Evolutionary conservation across 225 moss, liverwort and hornwort genomes (phyloP).

Genomic region (Bryum argenteum): DNA sequence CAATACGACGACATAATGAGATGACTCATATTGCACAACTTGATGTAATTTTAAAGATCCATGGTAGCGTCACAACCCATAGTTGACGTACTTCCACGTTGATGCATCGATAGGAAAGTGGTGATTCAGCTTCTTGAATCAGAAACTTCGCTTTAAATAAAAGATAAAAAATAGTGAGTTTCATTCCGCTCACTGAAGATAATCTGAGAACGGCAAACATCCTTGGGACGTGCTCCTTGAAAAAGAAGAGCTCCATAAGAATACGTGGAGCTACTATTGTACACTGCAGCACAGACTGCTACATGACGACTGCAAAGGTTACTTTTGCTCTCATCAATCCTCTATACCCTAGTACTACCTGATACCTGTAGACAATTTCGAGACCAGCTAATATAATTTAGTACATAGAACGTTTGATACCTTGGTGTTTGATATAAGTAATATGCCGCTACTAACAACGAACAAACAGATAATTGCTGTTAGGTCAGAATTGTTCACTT

Average conservation of each 20-base stretch:
- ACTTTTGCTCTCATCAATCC: conserved; percentile 35
- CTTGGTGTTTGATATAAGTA: conserved; percentile 18
- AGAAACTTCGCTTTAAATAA: no score
- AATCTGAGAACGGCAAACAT: conserved; percentile 18
- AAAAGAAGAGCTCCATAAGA: conserved; percentile 37
- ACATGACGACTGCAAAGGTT: conserved; percentile 24
- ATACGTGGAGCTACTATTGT: conserved; percentile 34
- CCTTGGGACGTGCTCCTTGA: conserved; percentile 38
- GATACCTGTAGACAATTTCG: background rate
- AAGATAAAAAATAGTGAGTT: no score
- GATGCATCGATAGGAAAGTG: no score
- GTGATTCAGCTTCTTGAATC: no score
- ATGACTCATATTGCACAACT: no score
- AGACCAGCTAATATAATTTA: background rate
- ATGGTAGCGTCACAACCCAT: no score
- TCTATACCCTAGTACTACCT: conserved; percentile 25
- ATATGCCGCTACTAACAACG: conserved; percentile 5
- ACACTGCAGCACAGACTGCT: conserved; percentile 37
- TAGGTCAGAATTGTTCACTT: conserved; percentile 10
- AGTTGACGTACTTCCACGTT: no score
- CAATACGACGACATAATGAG: no score
- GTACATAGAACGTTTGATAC: conserved; percentile 24
- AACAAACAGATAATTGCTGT: conserved; percentile 20
- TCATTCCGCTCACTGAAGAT: background rate
- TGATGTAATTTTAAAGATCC: no score